Evolutionary conservation across 2,329 filamentous ascomycete species (phyloP).

Genomic region (Chaetomium sp.): DNA sequence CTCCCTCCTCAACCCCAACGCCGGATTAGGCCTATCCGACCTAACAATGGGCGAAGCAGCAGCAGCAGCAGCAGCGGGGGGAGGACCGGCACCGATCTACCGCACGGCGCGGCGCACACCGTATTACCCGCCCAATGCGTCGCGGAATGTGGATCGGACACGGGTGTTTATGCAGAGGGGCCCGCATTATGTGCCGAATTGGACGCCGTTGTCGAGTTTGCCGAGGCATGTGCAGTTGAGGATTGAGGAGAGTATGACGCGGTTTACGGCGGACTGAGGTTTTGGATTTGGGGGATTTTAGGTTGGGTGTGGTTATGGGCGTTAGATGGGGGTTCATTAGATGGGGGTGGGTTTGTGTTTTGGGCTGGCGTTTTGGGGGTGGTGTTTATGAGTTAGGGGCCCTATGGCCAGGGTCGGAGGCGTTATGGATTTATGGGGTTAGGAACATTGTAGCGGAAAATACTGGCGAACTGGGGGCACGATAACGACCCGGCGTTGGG

Average conservation of each 20-base stretch:
- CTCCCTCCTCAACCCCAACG: background rate
- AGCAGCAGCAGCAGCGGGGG: background rate
- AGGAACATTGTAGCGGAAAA: too few relatives aligned
- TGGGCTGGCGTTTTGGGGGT: background rate
- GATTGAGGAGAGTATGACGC: conserved; percentile 18
- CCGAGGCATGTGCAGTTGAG: conserved; percentile 16
- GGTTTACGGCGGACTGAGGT: conserved; percentile 11
- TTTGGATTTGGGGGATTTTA: background rate
- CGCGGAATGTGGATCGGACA: conserved; percentile 14
- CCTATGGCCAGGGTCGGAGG: background rate
- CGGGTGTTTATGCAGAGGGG: conserved; percentile 20
- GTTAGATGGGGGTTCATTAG: background rate
- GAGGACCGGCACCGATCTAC: background rate
- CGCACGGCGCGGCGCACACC: conserved; percentile 15
- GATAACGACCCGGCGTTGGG: too few relatives aligned
- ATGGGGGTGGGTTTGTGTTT: too few relatives aligned
- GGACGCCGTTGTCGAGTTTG: conserved; percentile 20
- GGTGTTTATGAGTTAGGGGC: background rate
- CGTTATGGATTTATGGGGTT: background rate
- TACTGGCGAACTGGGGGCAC: too few relatives aligned
- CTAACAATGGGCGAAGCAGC: background rate
- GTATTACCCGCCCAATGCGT: conserved; percentile 22
- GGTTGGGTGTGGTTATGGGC: background rate
- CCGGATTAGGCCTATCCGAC: background rate
- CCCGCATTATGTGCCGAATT: conserved; percentile 19